Evolutionary conservation across 2,329 filamentous ascomycete genomes (phyloP).

Genomic region (Neonectria ditissima): DNA sequence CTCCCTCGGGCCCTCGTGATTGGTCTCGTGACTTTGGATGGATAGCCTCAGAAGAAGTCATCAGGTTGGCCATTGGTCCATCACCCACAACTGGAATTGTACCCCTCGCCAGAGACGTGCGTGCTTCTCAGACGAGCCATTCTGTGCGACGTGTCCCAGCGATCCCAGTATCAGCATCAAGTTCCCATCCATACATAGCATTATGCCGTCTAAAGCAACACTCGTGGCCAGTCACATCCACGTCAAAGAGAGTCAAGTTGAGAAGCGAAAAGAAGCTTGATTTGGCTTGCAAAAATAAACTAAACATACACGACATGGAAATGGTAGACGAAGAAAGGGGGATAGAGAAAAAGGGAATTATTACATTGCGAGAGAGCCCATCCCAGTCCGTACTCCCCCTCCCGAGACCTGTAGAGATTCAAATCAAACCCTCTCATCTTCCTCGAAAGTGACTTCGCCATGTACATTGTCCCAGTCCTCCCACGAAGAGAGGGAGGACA

Average conservation of each 20-base stretch:
- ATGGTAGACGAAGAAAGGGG: conserved; percentile 40
- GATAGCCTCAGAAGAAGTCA: not conserved
- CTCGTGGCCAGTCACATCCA: not conserved
- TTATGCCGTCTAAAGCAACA: not conserved
- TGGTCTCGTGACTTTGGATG: conserved; percentile 23
- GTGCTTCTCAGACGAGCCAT: not conserved
- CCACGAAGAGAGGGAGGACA: conserved; percentile 27
- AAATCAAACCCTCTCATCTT: conserved; percentile 44
- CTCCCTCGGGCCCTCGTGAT: conserved; percentile 1
- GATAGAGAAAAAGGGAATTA: conserved; percentile 57
- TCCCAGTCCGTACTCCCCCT: conserved; percentile 39
- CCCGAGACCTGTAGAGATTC: conserved; percentile 43
- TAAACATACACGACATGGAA: conserved; percentile 43
- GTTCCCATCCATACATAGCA: not conserved
- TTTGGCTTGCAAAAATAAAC: conserved; percentile 31
- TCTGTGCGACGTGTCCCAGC: not conserved
- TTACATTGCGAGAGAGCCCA: conserved; percentile 60
- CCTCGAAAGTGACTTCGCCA: conserved; percentile 34
- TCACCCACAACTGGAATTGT: not conserved
- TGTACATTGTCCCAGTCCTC: conserved; percentile 27
- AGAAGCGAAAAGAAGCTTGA: conserved; percentile 33
- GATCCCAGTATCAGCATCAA: too few relatives aligned
- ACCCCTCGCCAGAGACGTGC: not conserved
- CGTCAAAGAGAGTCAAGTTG: not conserved
- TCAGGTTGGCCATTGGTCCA: not conserved